These are phyloP conservation scores for Quercus tomentella DNA, from an alignment of 331 rosid genomes.

Conservation along the genomic window DNA sequence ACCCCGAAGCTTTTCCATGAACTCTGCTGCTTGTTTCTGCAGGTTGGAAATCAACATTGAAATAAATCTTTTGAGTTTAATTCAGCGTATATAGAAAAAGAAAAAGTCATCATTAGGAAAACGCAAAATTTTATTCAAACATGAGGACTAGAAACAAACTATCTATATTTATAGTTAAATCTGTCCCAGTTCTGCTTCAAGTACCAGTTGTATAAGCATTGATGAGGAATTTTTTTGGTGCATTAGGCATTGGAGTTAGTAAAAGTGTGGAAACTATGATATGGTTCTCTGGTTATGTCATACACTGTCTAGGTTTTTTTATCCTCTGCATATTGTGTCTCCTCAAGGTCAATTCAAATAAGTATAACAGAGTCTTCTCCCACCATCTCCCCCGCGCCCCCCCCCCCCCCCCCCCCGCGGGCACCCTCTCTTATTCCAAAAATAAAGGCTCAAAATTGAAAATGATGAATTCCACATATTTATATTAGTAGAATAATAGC, in stretches of 20 bases:
- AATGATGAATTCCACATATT: neutral
- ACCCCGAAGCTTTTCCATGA: slow-evolving; percentile 90
- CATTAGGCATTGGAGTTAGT: neutral
- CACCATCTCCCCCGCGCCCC: too few species aligned
- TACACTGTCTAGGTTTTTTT: too few species aligned
- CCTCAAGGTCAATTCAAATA: neutral
- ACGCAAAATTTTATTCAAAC: neutral
- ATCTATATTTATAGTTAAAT: too few species aligned
- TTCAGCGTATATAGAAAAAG: neutral
- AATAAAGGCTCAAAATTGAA: neutral
- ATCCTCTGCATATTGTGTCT: neutral
- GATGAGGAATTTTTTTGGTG: neutral
- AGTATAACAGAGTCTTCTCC: too few species aligned
- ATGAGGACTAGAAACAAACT: neutral
- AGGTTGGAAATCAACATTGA: slow-evolving; percentile 21
- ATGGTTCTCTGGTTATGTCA: neutral
- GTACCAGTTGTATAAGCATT: neutral
- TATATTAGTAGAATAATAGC: neutral
- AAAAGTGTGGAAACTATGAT: neutral
- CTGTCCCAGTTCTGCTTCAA: too few species aligned
- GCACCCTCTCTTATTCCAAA: neutral
- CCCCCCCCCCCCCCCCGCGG: too few species aligned
- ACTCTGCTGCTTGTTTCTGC: slow-evolving; percentile 89
- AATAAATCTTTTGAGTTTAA: neutral
- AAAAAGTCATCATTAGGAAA: neutral